These are phyloP conservation scores for Crepidotus sp. DNA, from an alignment of 1,284 basidiomycete genomes.

Conservation along the genomic window DNA sequence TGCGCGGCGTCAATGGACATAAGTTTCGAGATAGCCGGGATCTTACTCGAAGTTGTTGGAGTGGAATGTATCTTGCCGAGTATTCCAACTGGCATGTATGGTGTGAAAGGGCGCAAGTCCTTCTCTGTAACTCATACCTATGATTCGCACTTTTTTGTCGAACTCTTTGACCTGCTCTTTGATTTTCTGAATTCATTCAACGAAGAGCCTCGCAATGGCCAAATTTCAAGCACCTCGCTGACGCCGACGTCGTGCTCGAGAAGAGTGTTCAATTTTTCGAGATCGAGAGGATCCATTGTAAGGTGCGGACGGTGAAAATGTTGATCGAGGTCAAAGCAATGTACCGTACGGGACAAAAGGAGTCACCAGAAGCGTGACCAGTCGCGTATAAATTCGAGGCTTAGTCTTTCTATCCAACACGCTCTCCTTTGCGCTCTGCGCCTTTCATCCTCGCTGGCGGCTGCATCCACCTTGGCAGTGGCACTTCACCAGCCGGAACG, in stretches of 20 bases:
- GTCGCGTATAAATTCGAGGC: background rate
- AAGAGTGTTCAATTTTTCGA: slow-evolving; percentile 44
- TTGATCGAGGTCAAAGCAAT: background rate
- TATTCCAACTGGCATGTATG: slow-evolving; percentile 32
- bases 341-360: too few relatives aligned
- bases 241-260: slow-evolving; percentile 45
- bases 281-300: slow-evolving; percentile 46
- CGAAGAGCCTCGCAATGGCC: background rate
- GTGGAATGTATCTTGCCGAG: slow-evolving; percentile 75
- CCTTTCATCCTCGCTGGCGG: background rate
- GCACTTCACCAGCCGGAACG: slow-evolving; percentile 20
- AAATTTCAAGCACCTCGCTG: slow-evolving; percentile 35
- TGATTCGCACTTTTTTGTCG: slow-evolving; percentile 61
- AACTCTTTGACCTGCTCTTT: slow-evolving; percentile 63
- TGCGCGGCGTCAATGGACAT: slow-evolving; percentile 23
- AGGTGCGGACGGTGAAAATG: background rate
- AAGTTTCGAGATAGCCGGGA: slow-evolving; percentile 4
- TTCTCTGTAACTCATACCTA: slow-evolving; percentile 25
- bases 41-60: slow-evolving; percentile 47
- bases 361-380: background rate
- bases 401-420: background rate
- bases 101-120: background rate
- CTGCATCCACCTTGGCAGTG: background rate
- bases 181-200: slow-evolving; percentile 48
- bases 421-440: background rate